Percentiles rank a stretch among this genome's conserved stretches.
Conservation (phyloP, 2,329 filamentous ascomycete species). For the Sporothrix brunneoviolacea region DNA sequence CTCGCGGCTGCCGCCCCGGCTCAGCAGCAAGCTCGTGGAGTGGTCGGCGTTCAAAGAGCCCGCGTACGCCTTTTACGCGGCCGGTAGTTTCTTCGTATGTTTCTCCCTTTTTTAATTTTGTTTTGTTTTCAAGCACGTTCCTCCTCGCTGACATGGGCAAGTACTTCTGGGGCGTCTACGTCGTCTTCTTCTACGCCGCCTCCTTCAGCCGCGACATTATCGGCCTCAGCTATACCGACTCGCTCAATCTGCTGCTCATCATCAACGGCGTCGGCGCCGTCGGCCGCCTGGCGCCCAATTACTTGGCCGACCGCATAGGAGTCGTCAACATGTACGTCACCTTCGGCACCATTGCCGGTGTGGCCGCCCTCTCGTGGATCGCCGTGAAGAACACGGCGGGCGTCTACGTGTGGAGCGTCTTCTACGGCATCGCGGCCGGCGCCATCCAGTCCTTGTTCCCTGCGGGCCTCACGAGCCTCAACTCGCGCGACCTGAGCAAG, state of each 20-base stretch:
- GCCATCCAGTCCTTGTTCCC: constrained; percentile 63
- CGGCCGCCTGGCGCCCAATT: constrained; percentile 52
- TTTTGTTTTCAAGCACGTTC: constrained; percentile 12
- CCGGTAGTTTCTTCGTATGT: constrained; percentile 42
- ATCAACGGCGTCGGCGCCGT: constrained; percentile 57
- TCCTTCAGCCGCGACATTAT: constrained; percentile 40
- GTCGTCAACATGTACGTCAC: constrained; percentile 56
- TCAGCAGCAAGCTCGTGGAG: constrained; percentile 19
- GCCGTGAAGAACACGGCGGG: constrained; percentile 41
- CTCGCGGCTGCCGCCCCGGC: constrained; percentile 38
- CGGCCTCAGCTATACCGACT: constrained; percentile 38
- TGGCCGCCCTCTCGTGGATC: constrained; percentile 51
- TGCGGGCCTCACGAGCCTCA: constrained; percentile 50
- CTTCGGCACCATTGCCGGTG: constrained; percentile 31
- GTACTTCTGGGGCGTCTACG: constrained; percentile 48
- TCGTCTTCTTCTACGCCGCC: constrained; percentile 53
- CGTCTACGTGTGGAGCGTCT: constrained; percentile 55
- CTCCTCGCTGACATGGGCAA: no score
- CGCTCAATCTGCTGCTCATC: constrained; percentile 56
- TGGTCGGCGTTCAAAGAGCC: constrained; percentile 48
- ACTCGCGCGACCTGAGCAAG: constrained; percentile 40
- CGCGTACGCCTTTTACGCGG: constrained; percentile 46
- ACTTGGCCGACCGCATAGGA: constrained; percentile 51
- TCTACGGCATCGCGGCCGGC: constrained; percentile 59
- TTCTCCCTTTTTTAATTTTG: not conserved